phyloP scores from a whole-genome alignment of 1,139 yeast genomes.

The Waltiozyma sp. region DNA sequence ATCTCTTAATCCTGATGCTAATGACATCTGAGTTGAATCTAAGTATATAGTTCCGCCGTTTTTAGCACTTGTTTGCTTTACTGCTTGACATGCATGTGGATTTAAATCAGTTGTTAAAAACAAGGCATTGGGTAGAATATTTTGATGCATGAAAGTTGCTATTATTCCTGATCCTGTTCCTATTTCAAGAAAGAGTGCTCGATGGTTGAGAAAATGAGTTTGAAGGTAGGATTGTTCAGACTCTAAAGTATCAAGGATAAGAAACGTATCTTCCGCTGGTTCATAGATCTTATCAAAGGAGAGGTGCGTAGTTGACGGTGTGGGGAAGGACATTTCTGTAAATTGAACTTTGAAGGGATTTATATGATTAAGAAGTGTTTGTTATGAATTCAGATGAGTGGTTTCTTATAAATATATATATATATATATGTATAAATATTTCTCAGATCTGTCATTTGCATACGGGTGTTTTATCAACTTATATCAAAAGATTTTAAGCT shows the following conservation, averaged over 20 bases:
- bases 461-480: too few relatives aligned
- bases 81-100: slow-evolving; percentile 59
- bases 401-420: too few relatives aligned
- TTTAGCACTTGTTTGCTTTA: slow-evolving; percentile 35
- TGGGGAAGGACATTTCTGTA: background rate
- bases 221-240: slow-evolving; percentile 31
- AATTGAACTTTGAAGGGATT: background rate
- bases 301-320: background rate
- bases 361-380: too few relatives aligned
- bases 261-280: slow-evolving; percentile 86
- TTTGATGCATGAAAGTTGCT: slow-evolving; percentile 54
- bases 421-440: too few relatives aligned
- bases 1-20: slow-evolving; percentile 39
- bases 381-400: too few relatives aligned
- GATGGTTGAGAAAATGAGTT: slow-evolving; percentile 19
- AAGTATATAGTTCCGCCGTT: slow-evolving; percentile 33
- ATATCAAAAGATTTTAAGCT: too few relatives aligned
- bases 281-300: slow-evolving; percentile 57
- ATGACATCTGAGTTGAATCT: slow-evolving; percentile 50
- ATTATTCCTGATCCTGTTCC: slow-evolving; percentile 92
- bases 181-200: slow-evolving; percentile 65
- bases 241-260: slow-evolving; percentile 72
- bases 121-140: slow-evolving; percentile 39
- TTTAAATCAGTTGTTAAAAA: slow-evolving; percentile 69
- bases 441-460: too few relatives aligned